phyloP scores from a whole-genome alignment of 148 eudicot genomes.

The Camellia granthamiana region DNA sequence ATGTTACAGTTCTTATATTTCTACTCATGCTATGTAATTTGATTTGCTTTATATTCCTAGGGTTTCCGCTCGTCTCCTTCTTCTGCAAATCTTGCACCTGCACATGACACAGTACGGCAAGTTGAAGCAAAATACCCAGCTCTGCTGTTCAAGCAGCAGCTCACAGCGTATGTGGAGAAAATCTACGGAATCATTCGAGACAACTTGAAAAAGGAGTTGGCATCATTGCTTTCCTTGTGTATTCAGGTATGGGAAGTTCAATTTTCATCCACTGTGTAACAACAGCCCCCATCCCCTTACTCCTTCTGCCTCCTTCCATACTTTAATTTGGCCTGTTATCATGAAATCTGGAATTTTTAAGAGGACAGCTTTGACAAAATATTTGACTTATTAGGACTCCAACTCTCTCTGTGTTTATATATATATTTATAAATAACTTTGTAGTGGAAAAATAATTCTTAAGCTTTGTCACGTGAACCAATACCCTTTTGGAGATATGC shows the following conservation, averaged over 20 bases:
- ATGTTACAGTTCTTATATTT: background rate
- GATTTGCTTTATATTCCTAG: conserved; percentile 28
- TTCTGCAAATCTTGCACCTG: conserved; percentile 54
- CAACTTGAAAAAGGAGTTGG: conserved; percentile 82
- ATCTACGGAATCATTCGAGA: conserved; percentile 95
- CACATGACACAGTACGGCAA: conserved; percentile 67
- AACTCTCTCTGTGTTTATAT: background rate
- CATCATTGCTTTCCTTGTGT: conserved; percentile 64
- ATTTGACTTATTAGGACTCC: background rate
- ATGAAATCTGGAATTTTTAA: background rate
- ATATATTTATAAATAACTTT: background rate
- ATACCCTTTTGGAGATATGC: too few species aligned
- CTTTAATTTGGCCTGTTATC: background rate
- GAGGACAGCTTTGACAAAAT: background rate
- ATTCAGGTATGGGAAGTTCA: conserved; percentile 60
- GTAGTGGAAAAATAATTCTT: background rate
- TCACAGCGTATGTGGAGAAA: conserved; percentile 93
- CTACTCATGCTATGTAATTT: background rate
- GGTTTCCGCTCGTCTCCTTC: conserved; percentile 97
- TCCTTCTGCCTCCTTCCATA: background rate
- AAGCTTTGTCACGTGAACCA: background rate
- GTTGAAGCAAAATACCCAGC: conserved; percentile 99
- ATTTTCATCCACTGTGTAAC: background rate
- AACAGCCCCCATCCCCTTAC: background rate
- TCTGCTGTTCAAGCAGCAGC: conserved; percentile 97